Conservation (phyloP, 2,329 filamentous ascomycete genomes). For the Colletotrichum salicis region DNA sequence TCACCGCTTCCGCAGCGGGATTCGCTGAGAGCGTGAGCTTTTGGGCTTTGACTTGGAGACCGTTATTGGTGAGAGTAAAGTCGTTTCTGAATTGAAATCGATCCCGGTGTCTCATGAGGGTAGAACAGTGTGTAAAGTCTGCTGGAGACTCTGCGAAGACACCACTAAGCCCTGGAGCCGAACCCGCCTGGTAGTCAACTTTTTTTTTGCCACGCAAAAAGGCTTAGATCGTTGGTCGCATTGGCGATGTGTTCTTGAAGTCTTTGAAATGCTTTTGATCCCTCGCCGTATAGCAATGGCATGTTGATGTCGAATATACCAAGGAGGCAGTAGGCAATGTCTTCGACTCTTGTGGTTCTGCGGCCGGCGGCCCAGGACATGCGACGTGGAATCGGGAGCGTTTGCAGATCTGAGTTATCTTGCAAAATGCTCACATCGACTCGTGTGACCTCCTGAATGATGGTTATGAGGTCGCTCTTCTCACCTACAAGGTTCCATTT, state of each 20-base stretch:
- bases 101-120: not conserved
- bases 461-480: not conserved
- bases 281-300: slow-evolving; percentile 42
- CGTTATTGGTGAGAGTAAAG: slow-evolving; percentile 8
- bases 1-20: not conserved
- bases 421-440: not conserved
- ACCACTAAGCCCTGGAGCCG: not conserved
- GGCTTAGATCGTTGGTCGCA: slow-evolving; percentile 7
- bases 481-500: not conserved
- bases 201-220: slow-evolving; percentile 6
- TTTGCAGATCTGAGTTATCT: not conserved
- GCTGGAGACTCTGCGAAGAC: slow-evolving; percentile 2
- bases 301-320: slow-evolving; percentile 43
- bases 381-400: not conserved
- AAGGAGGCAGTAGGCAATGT: slow-evolving; percentile 42
- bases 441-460: not conserved
- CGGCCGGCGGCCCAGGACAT: slow-evolving; percentile 43
- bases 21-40: not conserved
- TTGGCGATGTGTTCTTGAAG: slow-evolving; percentile 20
- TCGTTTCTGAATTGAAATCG: slow-evolving; percentile 8
- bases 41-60: not conserved
- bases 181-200: not conserved
- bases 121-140: not conserved
- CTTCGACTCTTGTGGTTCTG: slow-evolving; percentile 37
- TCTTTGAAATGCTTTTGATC: slow-evolving; percentile 38